phyloP scores from a whole-genome alignment of 2,329 filamentous ascomycete species.

The Gnomoniopsis smithogilvyi region DNA sequence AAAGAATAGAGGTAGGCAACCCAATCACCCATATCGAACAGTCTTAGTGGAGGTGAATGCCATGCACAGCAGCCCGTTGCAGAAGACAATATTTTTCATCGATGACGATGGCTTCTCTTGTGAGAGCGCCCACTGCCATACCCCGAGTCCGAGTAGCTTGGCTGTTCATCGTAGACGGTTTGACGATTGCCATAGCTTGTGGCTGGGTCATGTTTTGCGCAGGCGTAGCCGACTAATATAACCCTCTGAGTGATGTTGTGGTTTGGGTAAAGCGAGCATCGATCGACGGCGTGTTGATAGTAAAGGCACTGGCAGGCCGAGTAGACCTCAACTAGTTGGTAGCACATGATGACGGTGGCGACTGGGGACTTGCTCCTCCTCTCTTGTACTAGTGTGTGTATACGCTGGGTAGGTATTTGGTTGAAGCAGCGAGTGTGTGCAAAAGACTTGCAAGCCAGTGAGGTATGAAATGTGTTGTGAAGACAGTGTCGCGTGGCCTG shows the following conservation, averaged over 20 bases:
- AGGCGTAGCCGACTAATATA: constrained; percentile 81
- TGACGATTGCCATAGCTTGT: constrained; percentile 25
- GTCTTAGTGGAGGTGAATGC: constrained; percentile 37
- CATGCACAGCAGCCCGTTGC: constrained; percentile 41
- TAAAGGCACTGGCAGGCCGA: constrained; percentile 85
- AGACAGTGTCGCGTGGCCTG: neutral
- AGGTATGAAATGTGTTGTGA: constrained; percentile 8
- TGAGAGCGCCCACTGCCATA: constrained; percentile 49
- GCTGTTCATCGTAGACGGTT: constrained; percentile 30
- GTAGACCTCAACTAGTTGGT: constrained; percentile 81
- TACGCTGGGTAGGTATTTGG: constrained; percentile 21
- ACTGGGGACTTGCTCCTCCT: constrained; percentile 20
- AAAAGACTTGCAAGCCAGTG: constrained; percentile 4
- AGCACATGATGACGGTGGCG: constrained; percentile 65
- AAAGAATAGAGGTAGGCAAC: constrained; percentile 48
- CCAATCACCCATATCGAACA: constrained; percentile 45
- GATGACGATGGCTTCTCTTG: constrained; percentile 39
- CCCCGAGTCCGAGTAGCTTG: constrained; percentile 51
- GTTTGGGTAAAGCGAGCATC: constrained; percentile 70
- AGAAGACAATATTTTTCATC: constrained; percentile 55
- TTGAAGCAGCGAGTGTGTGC: constrained; percentile 22
- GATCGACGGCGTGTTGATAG: constrained; percentile 82
- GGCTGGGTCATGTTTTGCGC: constrained; percentile 49
- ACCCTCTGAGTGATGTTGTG: constrained; percentile 71
- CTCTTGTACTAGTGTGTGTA: constrained; percentile 18